Base-by-base conservation (phyloP, 2,329 filamentous ascomycete species). In the Zymoseptoria brevis region DNA sequence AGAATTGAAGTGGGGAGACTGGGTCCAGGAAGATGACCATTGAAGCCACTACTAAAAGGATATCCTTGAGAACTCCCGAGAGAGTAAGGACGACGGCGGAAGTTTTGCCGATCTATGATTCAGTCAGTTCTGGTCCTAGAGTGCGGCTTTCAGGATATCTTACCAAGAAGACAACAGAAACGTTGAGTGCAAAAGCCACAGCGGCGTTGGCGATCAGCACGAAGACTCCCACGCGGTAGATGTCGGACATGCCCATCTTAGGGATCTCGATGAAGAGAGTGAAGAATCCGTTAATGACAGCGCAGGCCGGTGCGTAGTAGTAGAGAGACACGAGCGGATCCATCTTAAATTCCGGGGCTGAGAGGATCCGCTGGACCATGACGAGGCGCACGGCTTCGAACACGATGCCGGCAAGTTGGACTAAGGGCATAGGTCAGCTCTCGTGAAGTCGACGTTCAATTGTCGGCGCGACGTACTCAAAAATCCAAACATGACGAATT, bases 281-380 rank as follows among this genome's bases (percentile, higher is more conserved):
- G 55, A 91, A 83, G 11, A 84, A 72, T 67, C 86, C 83, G 79
- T 94, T 94, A 84, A 94, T 91, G 71, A 83, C 77, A 55, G 89
- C 89, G 75, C 89, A 94, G 58, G 91, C 85, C 19, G 89, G 89
- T 3, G 90, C 90, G 69, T 92, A 94, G 81, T 94, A 94, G 82
- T 94, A 94, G 8, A 94, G 83, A 29, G 89, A 94, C 55, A 94
- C 89, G n/a, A 94, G 80, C 19, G 89, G 89, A 73, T 94, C 89
- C 89, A 94, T 94, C 84, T 93, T 93, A 83, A 87, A 93, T 76
- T 93, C 89, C 53, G 87, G 82, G 30, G 87, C 88, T 79, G 86
- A 90, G 68, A 94, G 83, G 51, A 94, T 82, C 60, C 87, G 86
- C 79, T 93, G 87, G 56, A 94, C 88, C 86, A 94, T 87, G 78